Base-by-base conservation (phyloP, 768 basidiomycete genomes). In the Leccinellum luteum region DNA sequence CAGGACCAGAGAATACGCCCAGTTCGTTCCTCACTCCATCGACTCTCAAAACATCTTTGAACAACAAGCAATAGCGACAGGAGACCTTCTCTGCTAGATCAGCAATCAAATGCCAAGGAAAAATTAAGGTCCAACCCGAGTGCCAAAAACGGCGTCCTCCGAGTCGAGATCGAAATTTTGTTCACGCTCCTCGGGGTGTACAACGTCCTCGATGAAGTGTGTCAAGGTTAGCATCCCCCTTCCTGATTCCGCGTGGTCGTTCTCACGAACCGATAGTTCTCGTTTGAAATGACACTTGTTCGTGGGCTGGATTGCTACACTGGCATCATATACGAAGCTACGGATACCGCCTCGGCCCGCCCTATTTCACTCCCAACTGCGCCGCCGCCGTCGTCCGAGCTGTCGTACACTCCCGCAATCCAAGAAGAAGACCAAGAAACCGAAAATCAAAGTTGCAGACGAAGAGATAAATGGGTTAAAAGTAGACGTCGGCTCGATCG, bases 291-390 rank as follows among this genome's bases (percentile, higher is more conserved):
- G 61, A 97, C 94, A 2, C 85, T 99, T 12, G 96, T 96, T 17
- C 89, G 96, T 34, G 96, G 96, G 38, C 82, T 98, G n/a, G 95
- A 98, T 73, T 98, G 98, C 74, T 98, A 99, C 75, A 98, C 96
- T 2, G 96, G 96, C 17, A 87, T 99, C 66, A 98, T 98, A 70
- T 98, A 96, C 75, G 96, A 99, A 74, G 97, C 93, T 47, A 84
- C 91, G 59, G 91, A 93, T 44, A 94, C 92, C 67, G 92, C 87
- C 2, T 97, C 95, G 10, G 94, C 96, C 0, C 0, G 86, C n/a
- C n/a, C n/a, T n/a, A 85, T 3, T 85, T 92, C 76, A 63, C 76
- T 30, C 50, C 78, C 82, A n/a, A n/a, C n/a, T 0, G 66, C 80
- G 15, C 64, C 77, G 6, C 65, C 69, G 12, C 51, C 73, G 14